phyloP scores from a whole-genome alignment of 1,284 basidiomycete species.

The Phellopilus nigrolimitatus region DNA sequence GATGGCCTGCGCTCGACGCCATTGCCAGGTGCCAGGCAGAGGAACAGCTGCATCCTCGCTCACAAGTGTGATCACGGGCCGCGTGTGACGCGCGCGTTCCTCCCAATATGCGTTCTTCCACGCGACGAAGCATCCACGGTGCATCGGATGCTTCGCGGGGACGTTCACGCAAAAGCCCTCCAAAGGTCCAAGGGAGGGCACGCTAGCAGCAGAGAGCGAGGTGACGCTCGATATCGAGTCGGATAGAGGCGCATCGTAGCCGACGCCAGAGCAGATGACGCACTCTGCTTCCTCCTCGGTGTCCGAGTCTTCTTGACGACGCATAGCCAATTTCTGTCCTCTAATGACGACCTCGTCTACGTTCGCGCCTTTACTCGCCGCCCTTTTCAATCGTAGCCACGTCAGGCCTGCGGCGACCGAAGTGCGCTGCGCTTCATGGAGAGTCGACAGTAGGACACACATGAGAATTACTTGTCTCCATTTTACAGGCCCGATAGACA shows the following conservation, averaged over 20 bases:
- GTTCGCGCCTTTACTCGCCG: conserved; percentile 4
- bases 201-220: conserved; percentile 13
- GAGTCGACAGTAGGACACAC: conserved; percentile 20
- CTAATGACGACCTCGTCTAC: conserved; percentile 14
- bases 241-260: conserved; percentile 20
- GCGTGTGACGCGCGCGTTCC: conserved; percentile 14
- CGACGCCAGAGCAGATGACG: conserved; percentile 27
- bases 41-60: conserved; percentile 12
- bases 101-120: conserved; percentile 28
- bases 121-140: conserved; percentile 27
- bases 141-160: conserved; percentile 28
- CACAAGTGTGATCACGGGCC: conserved; percentile 21
- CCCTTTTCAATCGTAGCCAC: conserved; percentile 13
- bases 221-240: conserved; percentile 24
- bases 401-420: conserved; percentile 19
- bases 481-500: conserved; percentile 16
- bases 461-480: conserved; percentile 22
- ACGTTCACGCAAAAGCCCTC: conserved; percentile 28
- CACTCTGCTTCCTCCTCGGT: conserved; percentile 25
- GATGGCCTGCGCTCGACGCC: conserved; percentile 21
- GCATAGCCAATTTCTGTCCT: conserved; percentile 20
- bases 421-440: conserved; percentile 25
- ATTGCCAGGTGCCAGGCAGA: conserved; percentile 10
- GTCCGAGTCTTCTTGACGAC: conserved; percentile 18
- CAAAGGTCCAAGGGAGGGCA: conserved; percentile 22